Evolutionary conservation across 495 filamentous ascomycete species (phyloP), one percentile per base, ranked within the genome.

Genomic region (Amphirosellinia nigrospora): DNA sequence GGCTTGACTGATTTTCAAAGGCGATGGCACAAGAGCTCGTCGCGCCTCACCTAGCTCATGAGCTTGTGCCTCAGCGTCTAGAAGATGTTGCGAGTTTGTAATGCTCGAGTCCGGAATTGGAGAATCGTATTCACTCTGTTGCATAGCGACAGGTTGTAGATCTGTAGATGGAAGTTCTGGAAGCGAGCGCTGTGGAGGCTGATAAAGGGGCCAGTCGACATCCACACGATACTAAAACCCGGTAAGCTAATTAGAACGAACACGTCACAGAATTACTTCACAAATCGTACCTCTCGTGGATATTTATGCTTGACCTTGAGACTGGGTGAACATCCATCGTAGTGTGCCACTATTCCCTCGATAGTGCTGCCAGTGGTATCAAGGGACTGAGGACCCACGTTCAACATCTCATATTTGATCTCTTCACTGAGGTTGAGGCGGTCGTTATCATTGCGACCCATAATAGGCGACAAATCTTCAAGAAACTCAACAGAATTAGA

Each of bases 341-440:
- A 79, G 50, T 79, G 75, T 1, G 73, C 70, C 46, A 77, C 69
- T 9, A 80, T 80, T 48, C 74, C 72, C 34, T 77, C 77, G 16
- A 80, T 73, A 0, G 79, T 78, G 46, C 71, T 78, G 32, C 56
- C 74, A 28, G 76, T 77, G 21, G 48, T 71, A 62, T 61, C 66
- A 46, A 55, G 56, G 61, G 16, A 41, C 58, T 64, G 50, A 32
- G 16, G 16, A 15, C 67, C 71, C 43, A 69, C 50, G 5, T 34
- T 45, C 28, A 46, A 43, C 5, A 53, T 16, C 16, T 72, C 55
- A 28, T 52, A 56, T n/a, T 73, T 46, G 13, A 66, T 65, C 32
- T 55, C 43, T 38, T 69, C 43, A 8, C 46, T 15, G 6, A 68
- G 46, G 9, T 38, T 52, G 36, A 64, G 52, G 11, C 60, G 10